Base-by-base conservation (phyloP, 75 land plant species). In the Ceratopteris richardii region DNA sequence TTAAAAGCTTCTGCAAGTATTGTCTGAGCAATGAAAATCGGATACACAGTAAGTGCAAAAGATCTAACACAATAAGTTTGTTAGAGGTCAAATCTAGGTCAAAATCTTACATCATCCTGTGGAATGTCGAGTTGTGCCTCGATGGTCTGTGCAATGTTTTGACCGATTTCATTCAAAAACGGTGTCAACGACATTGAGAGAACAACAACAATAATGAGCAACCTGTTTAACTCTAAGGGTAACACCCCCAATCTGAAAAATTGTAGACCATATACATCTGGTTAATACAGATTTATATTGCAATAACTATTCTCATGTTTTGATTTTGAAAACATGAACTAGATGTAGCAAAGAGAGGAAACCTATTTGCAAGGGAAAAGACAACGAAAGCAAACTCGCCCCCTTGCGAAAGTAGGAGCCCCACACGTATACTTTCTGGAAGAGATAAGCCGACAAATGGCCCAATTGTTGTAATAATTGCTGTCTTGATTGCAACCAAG, bases 341-440 rank as follows among this genome's bases (percentile, higher is more conserved):
- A 18, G 14, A 17, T 3, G 17, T 18, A 18, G 50, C 18, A 46
- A 17, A 46, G 22, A 5, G 3, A 2, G 22, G 2, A 4, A 24
- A 82, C 98, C 98, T 87, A 74, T 90, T 94, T 52, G 96, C 96
- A 21, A 94, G 80, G 21, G 96, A 89, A 60, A 94, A 90, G 26
- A 94, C 98, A 9, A 94, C 98, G 64, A 94, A 94, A 14, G 78
- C 96, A 69, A 94, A 89, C 61, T 93, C 98, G 46, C 98, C 98
- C 48, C 98, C 98, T 76, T 94, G 96, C 16, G 96, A 89, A 51
- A 94, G 90, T 59, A 89, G 85, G 9, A 94, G 73, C 23, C 98
- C 96, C 58, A 94, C 86, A 33, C 98, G 77, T 22, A 90, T 73
- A 65, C 96, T 89, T 63, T 94, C 98, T 71, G 83, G 78, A 0